Percentiles rank a stretch among this genome's conserved stretches.
Evolutionary conservation across 75 land plant genomes (phyloP).

Genomic region (Isoetes taiwanensis): DNA sequence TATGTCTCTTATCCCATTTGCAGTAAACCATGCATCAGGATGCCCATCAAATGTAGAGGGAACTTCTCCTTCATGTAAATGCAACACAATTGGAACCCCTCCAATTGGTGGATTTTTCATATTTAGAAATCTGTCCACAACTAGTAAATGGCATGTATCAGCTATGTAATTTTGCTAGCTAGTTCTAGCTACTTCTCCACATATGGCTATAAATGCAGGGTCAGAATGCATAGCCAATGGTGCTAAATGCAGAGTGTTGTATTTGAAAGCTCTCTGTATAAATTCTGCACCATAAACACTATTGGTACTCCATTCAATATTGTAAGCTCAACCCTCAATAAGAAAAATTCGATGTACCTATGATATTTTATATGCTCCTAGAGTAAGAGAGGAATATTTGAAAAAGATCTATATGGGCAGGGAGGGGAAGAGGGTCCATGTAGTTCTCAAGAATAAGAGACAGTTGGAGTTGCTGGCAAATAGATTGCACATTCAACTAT

Average conservation of each 20-base stretch:
- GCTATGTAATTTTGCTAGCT: conserved; percentile 13
- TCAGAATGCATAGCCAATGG: conserved; percentile 14
- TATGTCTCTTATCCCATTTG: conserved; percentile 24
- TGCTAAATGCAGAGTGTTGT: conserved; percentile 20
- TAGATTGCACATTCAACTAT: no score
- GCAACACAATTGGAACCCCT: conserved; percentile 64
- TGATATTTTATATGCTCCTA: no score
- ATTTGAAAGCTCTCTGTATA: conserved; percentile 29
- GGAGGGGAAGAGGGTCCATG: no score
- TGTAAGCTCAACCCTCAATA: no score
- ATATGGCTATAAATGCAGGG: conserved; percentile 38
- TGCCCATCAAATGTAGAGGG: conserved; percentile 49
- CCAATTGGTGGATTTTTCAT: conserved; percentile 33
- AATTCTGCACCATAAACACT: no score
- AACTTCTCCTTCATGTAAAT: conserved; percentile 60
- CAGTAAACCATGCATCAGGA: conserved; percentile 69
- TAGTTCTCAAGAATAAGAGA: no score
- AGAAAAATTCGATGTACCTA: no score
- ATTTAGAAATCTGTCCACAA: conserved; percentile 48
- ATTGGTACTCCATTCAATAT: no score
- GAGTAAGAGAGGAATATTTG: no score
- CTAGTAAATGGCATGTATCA: conserved; percentile 40
- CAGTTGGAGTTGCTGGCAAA: no score
- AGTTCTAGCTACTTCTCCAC: no score
- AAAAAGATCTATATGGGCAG: no score